Percentiles rank a stretch among this genome's conserved stretches.
Evolutionary conservation across 345 rosid species (phyloP).

Genomic region (Pugionium cornutum): DNA sequence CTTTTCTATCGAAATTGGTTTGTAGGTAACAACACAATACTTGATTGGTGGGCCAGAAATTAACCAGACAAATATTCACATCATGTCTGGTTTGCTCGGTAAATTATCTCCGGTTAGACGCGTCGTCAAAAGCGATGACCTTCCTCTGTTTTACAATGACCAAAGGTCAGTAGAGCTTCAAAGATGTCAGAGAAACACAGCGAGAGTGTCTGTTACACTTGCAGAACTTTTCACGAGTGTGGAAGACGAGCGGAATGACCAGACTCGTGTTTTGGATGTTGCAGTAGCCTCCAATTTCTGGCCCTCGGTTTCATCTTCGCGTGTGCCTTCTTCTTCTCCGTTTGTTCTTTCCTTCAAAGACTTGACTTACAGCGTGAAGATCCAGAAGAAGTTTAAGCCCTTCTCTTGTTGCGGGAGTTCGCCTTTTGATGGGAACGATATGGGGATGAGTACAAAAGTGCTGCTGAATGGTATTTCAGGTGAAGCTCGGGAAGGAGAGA

Average conservation of each 20-base stretch:
- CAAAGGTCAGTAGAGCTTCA: slow-evolving; percentile 45
- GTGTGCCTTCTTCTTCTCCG: slow-evolving; percentile 49
- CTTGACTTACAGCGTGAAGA: slow-evolving; percentile 64
- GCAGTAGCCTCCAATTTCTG: slow-evolving; percentile 33
- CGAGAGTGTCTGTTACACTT: slow-evolving; percentile 50
- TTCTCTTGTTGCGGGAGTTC: slow-evolving; percentile 17
- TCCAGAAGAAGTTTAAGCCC: slow-evolving; percentile 40
- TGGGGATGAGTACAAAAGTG: slow-evolving; percentile 42
- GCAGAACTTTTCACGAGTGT: slow-evolving; percentile 61
- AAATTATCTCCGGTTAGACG: slow-evolving; percentile 35
- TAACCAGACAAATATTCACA: not conserved
- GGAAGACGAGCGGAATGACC: slow-evolving; percentile 49
- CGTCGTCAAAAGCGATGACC: slow-evolving; percentile 23
- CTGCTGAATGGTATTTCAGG: slow-evolving; percentile 59
- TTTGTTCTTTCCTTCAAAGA: slow-evolving; percentile 67
- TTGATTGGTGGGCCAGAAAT: too few relatives aligned
- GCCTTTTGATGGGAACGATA: slow-evolving; percentile 7
- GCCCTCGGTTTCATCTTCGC: slow-evolving; percentile 41
- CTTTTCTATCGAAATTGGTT: not conserved
- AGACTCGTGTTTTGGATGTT: slow-evolving; percentile 42
- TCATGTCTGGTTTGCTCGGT: slow-evolving; percentile 37
- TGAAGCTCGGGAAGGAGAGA: slow-evolving; percentile 74
- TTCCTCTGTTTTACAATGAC: slow-evolving; percentile 41
- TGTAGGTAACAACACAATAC: too few relatives aligned
- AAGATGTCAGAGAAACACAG: slow-evolving; percentile 38